phyloP scores from a whole-genome alignment of 768 basidiomycete species.

The Pleurotus djamor region DNA sequence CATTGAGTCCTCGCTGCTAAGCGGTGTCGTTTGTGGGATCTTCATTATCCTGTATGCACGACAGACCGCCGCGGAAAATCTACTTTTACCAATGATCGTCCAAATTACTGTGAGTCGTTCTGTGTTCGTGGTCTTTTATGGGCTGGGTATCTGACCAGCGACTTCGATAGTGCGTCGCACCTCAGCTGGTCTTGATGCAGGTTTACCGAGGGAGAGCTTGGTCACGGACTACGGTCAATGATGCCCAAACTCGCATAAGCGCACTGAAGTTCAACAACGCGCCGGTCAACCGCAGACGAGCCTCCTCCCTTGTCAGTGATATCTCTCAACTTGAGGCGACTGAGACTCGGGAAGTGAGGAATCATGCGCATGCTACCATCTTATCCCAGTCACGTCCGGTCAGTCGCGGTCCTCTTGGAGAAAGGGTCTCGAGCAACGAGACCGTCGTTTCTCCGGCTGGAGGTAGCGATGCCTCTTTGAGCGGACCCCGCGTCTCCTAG shows the following conservation, averaged over 20 bases:
- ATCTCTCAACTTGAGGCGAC: neutral
- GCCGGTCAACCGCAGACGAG: neutral
- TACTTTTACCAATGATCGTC: neutral
- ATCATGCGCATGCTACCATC: neutral
- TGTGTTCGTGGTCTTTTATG: no score
- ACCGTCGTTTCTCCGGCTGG: no score
- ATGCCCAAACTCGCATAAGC: neutral
- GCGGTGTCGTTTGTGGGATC: neutral
- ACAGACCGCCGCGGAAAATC: neutral
- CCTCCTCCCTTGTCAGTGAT: neutral
- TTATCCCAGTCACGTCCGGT: neutral
- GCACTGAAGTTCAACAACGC: neutral
- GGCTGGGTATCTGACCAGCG: no score
- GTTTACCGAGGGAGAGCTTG: constrained; percentile 61
- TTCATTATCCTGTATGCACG: constrained; percentile 1
- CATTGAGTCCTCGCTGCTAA: neutral
- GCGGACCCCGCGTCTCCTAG: no score
- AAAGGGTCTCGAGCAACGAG: no score
- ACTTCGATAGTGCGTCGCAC: neutral
- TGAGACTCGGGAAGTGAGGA: neutral
- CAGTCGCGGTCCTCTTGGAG: no score
- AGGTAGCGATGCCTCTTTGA: no score
- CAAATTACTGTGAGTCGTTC: neutral
- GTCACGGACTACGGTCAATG: constrained; percentile 51
- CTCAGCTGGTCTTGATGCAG: constrained; percentile 63